These are phyloP conservation scores for Populus simonii DNA, from an alignment of 345 rosid genomes.

Conservation along the genomic window DNA sequence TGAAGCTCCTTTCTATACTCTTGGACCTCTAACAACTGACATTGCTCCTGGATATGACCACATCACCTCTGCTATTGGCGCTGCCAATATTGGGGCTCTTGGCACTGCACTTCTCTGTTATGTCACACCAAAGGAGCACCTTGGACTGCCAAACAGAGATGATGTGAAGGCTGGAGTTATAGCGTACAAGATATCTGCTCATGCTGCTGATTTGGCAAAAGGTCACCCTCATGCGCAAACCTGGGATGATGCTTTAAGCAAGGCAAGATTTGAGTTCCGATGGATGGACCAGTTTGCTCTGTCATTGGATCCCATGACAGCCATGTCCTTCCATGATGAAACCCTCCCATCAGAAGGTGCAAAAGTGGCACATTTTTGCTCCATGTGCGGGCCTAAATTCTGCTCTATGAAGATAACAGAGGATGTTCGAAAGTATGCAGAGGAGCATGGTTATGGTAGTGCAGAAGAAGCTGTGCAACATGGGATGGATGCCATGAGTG, in stretches of 20 bases:
- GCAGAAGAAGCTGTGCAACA: slow-evolving; percentile 82
- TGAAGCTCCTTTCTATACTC: slow-evolving; percentile 98
- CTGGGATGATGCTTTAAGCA: slow-evolving; percentile 97
- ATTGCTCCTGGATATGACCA: slow-evolving; percentile 98
- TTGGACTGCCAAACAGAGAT: slow-evolving; percentile 95
- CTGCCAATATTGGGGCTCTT: slow-evolving; percentile 97
- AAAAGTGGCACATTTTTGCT: slow-evolving; percentile 96
- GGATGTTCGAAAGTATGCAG: slow-evolving; percentile 93
- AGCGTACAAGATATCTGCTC: slow-evolving; percentile 95
- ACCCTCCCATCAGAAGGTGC: slow-evolving; percentile 98
- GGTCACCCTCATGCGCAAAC: slow-evolving; percentile 92
- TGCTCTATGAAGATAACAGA: slow-evolving; percentile 99
- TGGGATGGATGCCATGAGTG: slow-evolving; percentile 98
- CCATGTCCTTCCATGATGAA: slow-evolving; percentile 97
- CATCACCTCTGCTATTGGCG: slow-evolving; percentile 97
- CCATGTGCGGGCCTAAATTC: slow-evolving; percentile 98
- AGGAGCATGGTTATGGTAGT: slow-evolving; percentile 90
- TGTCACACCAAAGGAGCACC: slow-evolving; percentile 98
- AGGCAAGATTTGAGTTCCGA: slow-evolving; percentile 91
- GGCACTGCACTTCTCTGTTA: slow-evolving; percentile 99
- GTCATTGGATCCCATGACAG: slow-evolving; percentile 96
- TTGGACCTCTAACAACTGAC: slow-evolving; percentile 95
- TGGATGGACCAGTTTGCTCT: slow-evolving; percentile 99
- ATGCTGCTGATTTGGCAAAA: slow-evolving; percentile 97
- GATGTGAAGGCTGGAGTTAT: slow-evolving; percentile 98